Base-by-base conservation (phyloP, 2,329 filamentous ascomycete genomes). In the Alternaria tenuissima region DNA sequence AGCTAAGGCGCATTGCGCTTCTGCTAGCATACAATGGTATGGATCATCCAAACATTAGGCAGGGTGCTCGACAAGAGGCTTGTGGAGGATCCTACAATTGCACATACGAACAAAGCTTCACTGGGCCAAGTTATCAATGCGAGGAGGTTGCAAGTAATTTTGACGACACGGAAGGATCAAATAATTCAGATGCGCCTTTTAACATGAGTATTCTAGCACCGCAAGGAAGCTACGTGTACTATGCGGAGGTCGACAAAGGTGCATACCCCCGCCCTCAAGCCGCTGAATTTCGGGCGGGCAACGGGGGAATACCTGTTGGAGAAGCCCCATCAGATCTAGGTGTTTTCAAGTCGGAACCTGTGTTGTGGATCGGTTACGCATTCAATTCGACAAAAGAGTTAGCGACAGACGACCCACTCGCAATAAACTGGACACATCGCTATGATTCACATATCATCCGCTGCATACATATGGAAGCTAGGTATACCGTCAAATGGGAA, bases 81-180 rank as follows among this genome's bases (percentile, higher is more conserved):
- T 79, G 75, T 44, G 75, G 74, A n/a, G 70, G 70, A 12, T 22
- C 55, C n/a, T 78, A 66, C 44, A 78, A 78, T 44, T 78, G 76
- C 56, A 77, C 71, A 1, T 78, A 74, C 51, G 61, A 67, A 5
- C 70, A 76, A 14, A 63, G 36, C 4, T 77, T 78, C 28, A 51
- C 66, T 26, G 75, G 65, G 1, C 76, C 76, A 5, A 73, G 71
- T 8, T 78, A 78, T 41, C 71, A 75, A 42, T 78, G 76, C 47
- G 67, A 71, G 28, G 58, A 72, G 30, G 47, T 75, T 7, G 76
- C 73, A 11, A 67, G 62, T 12, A 67, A 71, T 5, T 22, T 53
- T 22, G 59, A 61, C 16, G 72, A 75, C 41, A 47, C 64, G 5
- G 51, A 47, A 34, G 69, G 63, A 20, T 54, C 76, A 34, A 49